Conservation (phyloP, 495 filamentous ascomycete genomes). For the Chaetomium tenue region DNA sequence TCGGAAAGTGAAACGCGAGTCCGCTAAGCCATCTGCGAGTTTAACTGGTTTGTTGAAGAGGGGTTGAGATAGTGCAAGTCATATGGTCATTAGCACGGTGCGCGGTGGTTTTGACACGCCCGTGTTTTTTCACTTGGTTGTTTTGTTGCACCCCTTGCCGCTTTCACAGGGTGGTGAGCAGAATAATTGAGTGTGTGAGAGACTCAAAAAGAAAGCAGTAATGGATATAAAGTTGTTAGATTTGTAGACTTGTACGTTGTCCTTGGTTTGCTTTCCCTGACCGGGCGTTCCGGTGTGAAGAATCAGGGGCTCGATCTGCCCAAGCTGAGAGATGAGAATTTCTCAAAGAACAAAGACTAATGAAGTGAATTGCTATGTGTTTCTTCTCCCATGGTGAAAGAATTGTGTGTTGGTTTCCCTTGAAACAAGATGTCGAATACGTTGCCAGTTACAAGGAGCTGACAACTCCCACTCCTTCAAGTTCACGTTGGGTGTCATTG, state of each 20-base stretch:
- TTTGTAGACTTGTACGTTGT: neutral
- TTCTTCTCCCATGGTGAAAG: no score
- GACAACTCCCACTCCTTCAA: no score
- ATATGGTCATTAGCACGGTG: neutral
- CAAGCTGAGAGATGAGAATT: neutral
- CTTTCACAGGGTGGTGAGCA: neutral
- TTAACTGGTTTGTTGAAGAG: neutral
- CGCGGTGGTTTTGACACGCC: neutral
- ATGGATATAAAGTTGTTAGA: no score
- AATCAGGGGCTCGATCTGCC: neutral
- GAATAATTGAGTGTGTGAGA: no score
- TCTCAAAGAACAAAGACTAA: neutral
- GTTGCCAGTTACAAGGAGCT: no score
- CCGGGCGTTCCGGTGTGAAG: neutral
- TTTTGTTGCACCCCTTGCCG: neutral
- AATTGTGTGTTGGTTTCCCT: no score
- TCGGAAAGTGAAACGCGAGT: constrained; percentile 2
- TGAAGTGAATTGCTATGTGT: neutral
- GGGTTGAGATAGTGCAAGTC: neutral
- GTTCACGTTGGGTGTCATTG: no score
- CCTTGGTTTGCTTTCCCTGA: neutral
- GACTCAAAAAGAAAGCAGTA: no score
- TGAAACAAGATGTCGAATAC: no score
- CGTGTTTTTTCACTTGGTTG: neutral
- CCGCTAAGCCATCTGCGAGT: constrained; percentile 6